Evolutionary conservation across 306 rosid genomes (phyloP).

Genomic region (Elaeagnus macrophylla): DNA sequence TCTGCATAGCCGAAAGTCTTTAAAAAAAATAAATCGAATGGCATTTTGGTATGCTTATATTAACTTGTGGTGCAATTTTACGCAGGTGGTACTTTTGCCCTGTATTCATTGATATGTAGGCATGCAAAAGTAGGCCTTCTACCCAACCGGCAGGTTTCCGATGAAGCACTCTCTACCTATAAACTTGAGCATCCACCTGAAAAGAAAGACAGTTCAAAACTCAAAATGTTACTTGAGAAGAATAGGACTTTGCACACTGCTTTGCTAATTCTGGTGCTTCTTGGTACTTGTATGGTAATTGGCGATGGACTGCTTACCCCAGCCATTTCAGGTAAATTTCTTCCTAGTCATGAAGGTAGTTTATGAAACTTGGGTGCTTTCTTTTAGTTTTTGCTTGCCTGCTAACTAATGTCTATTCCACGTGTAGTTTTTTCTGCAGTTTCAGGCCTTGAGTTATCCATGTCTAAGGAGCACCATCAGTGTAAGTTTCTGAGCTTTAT

Average conservation of each 20-base stretch:
- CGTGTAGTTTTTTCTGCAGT: constrained; percentile 86
- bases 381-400: constrained; percentile 7
- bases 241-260: constrained; percentile 71
- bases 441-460: constrained; percentile 84
- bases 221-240: constrained; percentile 75
- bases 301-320: constrained; percentile 99
- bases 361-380: constrained; percentile 2
- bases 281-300: constrained; percentile 99
- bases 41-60: not conserved
- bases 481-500: constrained; percentile 49
- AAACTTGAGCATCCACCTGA: constrained; percentile 68
- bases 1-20: not conserved
- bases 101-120: constrained; percentile 89
- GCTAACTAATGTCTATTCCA: constrained; percentile 2
- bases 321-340: constrained; percentile 74
- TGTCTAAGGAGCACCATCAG: constrained; percentile 81
- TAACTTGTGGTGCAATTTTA: constrained; percentile 19
- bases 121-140: constrained; percentile 85
- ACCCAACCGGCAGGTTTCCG: constrained; percentile 75
- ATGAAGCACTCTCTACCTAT: constrained; percentile 84
- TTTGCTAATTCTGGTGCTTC: constrained; percentile 83
- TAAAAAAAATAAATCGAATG: too few species aligned
- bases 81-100: constrained; percentile 97
- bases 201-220: constrained; percentile 42
- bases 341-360: not conserved